Conservation (phyloP, 2,329 filamentous ascomycete species). For the Phyllosticta citriasiana region DNA sequence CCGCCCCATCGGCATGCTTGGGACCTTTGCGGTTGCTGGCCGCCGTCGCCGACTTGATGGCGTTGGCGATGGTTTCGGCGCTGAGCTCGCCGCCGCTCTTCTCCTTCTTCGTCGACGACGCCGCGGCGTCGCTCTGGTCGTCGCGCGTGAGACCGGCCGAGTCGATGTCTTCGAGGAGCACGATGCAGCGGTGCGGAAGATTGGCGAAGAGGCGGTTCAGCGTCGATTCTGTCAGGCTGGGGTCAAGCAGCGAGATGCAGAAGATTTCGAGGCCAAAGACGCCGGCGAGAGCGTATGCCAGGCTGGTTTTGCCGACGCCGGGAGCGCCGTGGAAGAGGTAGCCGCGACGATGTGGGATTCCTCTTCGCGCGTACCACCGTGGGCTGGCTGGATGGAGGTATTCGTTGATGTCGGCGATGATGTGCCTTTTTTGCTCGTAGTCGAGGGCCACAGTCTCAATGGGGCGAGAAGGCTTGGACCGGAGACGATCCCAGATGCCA, state of each 20-base stretch:
- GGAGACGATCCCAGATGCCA: conserved; percentile 32
- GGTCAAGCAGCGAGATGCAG: conserved; percentile 47
- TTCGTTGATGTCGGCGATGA: conserved; percentile 66
- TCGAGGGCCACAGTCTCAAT: conserved; percentile 71
- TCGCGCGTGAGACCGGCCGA: conserved; percentile 34
- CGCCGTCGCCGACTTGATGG: conserved; percentile 10
- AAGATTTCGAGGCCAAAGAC: conserved; percentile 39
- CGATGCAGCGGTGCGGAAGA: conserved; percentile 36
- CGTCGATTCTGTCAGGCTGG: conserved; percentile 61
- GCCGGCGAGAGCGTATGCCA: conserved; percentile 31
- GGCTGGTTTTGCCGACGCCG: conserved; percentile 60
- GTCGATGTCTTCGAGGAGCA: conserved; percentile 40
- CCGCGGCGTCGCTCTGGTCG: conserved; percentile 18
- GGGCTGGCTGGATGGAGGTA: conserved; percentile 62
- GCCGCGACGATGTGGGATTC: conserved; percentile 76
- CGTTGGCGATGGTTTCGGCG: conserved; percentile 12
- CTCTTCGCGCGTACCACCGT: conserved; percentile 74
- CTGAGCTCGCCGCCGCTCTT: conserved; percentile 12
- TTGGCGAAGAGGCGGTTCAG: conserved; percentile 34
- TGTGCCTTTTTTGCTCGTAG: conserved; percentile 51
- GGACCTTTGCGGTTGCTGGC: conserved; percentile 3
- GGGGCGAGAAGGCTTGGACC: conserved; percentile 53
- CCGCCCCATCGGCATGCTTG: conserved; percentile 12
- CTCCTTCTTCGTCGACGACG: conserved; percentile 8
- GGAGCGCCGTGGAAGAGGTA: conserved; percentile 72